These are phyloP conservation scores for Gossypium gossypioides DNA, from an alignment of 441 rosid genomes.

Conservation along the genomic window DNA sequence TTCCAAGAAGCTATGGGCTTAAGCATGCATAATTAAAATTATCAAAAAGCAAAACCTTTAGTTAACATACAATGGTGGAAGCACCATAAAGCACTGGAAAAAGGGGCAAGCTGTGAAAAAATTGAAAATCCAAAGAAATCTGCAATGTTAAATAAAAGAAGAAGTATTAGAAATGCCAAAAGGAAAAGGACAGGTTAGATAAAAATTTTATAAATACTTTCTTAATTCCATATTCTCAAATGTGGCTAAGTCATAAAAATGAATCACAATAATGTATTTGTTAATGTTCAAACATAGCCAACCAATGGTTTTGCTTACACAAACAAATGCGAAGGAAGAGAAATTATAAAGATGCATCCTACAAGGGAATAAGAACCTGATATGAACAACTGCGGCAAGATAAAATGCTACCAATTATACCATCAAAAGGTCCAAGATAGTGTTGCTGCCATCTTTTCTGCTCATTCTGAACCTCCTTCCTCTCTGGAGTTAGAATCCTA, in stretches of 20 bases:
- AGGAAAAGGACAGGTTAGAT: background rate
- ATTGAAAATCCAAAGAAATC: conserved; percentile 77
- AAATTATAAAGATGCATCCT: conserved; percentile 7
- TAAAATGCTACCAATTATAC: conserved; percentile 59
- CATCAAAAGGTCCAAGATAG: conserved; percentile 77
- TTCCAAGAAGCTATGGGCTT: background rate
- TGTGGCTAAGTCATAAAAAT: background rate
- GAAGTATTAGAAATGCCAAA: background rate
- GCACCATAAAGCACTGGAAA: conserved; percentile 41
- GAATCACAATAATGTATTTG: background rate
- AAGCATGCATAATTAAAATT: conserved; percentile 11
- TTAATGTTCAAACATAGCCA: background rate
- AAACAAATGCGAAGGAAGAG: background rate
- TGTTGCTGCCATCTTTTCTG: conserved; percentile 68
- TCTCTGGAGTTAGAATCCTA: conserved; percentile 41
- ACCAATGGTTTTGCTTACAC: background rate
- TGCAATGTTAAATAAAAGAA: conserved; percentile 27
- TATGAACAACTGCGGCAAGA: conserved; percentile 66
- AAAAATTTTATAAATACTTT: background rate
- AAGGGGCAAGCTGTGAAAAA: conserved; percentile 71
- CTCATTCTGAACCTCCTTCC: conserved; percentile 31
- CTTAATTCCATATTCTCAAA: conserved; percentile 1
- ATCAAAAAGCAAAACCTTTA: conserved; percentile 34
- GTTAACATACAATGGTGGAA: conserved; percentile 61
- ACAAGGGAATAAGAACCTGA: conserved; percentile 43